A percentile compares a stretch with the other conserved stretches of the same genome.
Evolutionary conservation across 2,329 filamentous ascomycete species (phyloP).

Genomic region (Tolypocladium inflatum): DNA sequence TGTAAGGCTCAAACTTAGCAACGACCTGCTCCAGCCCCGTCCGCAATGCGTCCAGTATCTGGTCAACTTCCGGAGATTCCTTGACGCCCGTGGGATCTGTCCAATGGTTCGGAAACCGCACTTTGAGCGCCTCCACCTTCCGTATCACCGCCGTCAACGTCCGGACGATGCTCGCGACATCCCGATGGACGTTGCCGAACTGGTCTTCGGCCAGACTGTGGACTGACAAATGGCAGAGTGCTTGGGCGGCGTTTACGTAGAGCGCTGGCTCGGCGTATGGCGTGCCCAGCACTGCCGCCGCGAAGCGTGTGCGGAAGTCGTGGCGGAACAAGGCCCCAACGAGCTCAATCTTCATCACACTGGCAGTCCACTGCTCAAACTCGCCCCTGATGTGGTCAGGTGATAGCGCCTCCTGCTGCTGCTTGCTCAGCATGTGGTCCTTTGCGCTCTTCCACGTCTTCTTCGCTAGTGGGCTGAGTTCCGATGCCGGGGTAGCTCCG

Average conservation of each 20-base stretch:
- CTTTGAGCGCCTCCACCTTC: slow-evolving; percentile 59
- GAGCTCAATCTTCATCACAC: slow-evolving; percentile 36
- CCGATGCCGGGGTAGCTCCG: slow-evolving; percentile 36
- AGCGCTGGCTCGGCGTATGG: slow-evolving; percentile 62
- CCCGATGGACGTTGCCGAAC: slow-evolving; percentile 77
- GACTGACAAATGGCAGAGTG: slow-evolving; percentile 59
- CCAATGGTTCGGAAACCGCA: slow-evolving; percentile 58
- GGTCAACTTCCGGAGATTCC: slow-evolving; percentile 58
- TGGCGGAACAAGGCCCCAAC: slow-evolving; percentile 63
- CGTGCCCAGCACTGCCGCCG: slow-evolving; percentile 59
- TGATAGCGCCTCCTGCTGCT: slow-evolving; percentile 45
- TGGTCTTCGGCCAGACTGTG: slow-evolving; percentile 71
- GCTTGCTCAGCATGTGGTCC: slow-evolving; percentile 37
- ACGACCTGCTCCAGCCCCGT: slow-evolving; percentile 57
- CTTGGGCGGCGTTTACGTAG: slow-evolving; percentile 62
- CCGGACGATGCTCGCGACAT: slow-evolving; percentile 66
- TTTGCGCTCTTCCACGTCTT: slow-evolving; percentile 37
- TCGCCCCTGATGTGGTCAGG: slow-evolving; percentile 38
- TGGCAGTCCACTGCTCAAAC: slow-evolving; percentile 36
- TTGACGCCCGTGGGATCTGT: slow-evolving; percentile 57
- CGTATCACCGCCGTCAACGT: slow-evolving; percentile 60
- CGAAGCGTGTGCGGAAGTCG: slow-evolving; percentile 55
- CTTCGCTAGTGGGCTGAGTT: slow-evolving; percentile 41
- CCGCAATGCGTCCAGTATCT: slow-evolving; percentile 56
- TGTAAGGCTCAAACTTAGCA: slow-evolving; percentile 64